These are phyloP conservation scores for Penicillium pancosmium DNA, from an alignment of 495 filamentous ascomycete species.

Conservation along the genomic window DNA sequence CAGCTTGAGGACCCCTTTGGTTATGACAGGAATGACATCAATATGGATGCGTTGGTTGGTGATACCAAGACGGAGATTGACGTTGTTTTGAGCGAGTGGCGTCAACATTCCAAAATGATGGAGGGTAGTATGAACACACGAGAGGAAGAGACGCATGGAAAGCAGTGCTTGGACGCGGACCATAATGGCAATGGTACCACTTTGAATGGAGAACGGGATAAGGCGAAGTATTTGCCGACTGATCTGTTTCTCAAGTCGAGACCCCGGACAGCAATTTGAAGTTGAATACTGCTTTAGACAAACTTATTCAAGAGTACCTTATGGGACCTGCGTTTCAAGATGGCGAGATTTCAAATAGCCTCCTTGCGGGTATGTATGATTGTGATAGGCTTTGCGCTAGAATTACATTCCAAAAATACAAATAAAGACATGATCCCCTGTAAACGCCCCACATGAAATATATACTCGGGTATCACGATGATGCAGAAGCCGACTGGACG, in stretches of 20 bases:
- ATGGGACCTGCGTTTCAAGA: too few relatives aligned
- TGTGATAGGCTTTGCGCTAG: conserved; percentile 1
- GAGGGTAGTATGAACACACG: conserved; percentile 12
- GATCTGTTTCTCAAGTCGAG: conserved; percentile 41
- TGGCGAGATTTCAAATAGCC: background rate
- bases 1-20: conserved; percentile 80
- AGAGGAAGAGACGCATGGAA: conserved; percentile 12
- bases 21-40: conserved; percentile 75
- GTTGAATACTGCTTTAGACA: background rate
- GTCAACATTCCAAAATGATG: conserved; percentile 32
- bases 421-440: background rate
- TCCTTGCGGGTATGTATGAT: background rate
- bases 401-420: background rate
- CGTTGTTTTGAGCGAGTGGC: conserved; percentile 68
- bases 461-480: conserved; percentile 29
- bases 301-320: background rate
- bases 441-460: conserved; percentile 22
- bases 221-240: conserved; percentile 28
- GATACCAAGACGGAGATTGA: conserved; percentile 66
- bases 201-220: conserved; percentile 8
- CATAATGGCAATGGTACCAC: conserved; percentile 13
- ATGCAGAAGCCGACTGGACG: conserved; percentile 16
- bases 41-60: conserved; percentile 74
- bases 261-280: conserved; percentile 27
- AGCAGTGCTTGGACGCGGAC: conserved; percentile 14